These are phyloP conservation scores for Trematosphaeria pertusa DNA, from an alignment of 2,329 filamentous ascomycete species.

Conservation along the genomic window DNA sequence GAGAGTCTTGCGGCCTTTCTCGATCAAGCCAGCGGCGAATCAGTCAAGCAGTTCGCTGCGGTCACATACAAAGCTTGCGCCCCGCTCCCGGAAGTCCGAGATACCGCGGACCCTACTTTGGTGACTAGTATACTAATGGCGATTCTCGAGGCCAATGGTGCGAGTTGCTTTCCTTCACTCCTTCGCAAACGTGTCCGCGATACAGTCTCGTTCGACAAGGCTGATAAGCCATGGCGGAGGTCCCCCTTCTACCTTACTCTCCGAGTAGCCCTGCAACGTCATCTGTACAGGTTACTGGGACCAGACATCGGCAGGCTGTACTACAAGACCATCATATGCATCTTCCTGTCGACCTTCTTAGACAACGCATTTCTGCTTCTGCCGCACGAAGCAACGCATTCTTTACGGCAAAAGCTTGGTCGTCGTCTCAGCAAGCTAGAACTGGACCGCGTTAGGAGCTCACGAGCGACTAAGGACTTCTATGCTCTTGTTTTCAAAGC, in stretches of 20 bases:
- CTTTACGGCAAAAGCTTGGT: constrained; percentile 61
- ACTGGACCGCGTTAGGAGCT: constrained; percentile 33
- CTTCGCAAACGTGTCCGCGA: constrained; percentile 68
- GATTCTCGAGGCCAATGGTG: constrained; percentile 63
- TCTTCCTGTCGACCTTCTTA: constrained; percentile 57
- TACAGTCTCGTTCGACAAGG: constrained; percentile 61
- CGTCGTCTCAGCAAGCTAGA: constrained; percentile 66
- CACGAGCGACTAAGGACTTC: neutral
- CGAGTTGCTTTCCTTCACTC: constrained; percentile 37
- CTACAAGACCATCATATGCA: constrained; percentile 66
- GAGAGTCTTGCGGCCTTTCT: constrained; percentile 60
- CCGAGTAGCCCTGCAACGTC: constrained; percentile 63
- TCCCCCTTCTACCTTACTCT: constrained; percentile 68
- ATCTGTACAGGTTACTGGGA: constrained; percentile 54
- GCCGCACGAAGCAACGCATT: constrained; percentile 45
- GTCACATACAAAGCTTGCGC: constrained; percentile 60
- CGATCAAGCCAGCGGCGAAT: constrained; percentile 62
- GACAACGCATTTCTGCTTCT: constrained; percentile 43
- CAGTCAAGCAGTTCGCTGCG: constrained; percentile 61
- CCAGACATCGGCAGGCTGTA: constrained; percentile 52
- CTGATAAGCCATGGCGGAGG: constrained; percentile 66
- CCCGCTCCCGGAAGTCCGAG: constrained; percentile 60
- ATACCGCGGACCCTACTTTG: constrained; percentile 64
- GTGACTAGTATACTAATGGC: constrained; percentile 68
- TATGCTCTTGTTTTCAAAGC: constrained; percentile 5